Evolutionary conservation across 352 stramenopile genomes (phyloP).

Genomic region (Phytophthora colocasiae): DNA sequence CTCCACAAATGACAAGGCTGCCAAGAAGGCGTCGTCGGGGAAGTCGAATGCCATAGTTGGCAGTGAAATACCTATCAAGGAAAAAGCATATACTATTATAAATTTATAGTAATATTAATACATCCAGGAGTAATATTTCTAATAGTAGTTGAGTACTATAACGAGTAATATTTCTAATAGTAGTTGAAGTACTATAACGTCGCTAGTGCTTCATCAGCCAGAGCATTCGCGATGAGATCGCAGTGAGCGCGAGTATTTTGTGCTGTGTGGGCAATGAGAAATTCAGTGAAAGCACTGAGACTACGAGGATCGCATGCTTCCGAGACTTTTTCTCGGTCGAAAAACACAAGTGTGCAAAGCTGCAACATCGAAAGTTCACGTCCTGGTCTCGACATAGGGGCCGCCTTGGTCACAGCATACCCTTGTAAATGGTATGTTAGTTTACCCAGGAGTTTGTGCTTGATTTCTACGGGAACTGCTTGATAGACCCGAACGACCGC

Average conservation of each 20-base stretch:
- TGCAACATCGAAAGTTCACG: slow-evolving; percentile 18
- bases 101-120: too few relatives aligned
- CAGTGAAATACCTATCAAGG: too few relatives aligned
- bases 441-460: slow-evolving; percentile 19
- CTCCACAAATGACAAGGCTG: slow-evolving; percentile 10
- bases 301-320: background rate
- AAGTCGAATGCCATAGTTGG: background rate
- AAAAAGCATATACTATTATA: too few relatives aligned
- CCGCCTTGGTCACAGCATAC: slow-evolving; percentile 19
- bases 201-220: slow-evolving; percentile 6
- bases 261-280: slow-evolving; percentile 12
- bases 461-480: slow-evolving; percentile 15
- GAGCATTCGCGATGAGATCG: slow-evolving; percentile 20
- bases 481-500: slow-evolving; percentile 16
- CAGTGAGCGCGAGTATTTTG: slow-evolving; percentile 18
- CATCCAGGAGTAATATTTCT: too few relatives aligned
- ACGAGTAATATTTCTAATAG: too few relatives aligned
- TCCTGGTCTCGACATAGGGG: slow-evolving; percentile 1
- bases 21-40: slow-evolving; percentile 4
- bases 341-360: slow-evolving; percentile 16
- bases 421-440: slow-evolving; percentile 19
- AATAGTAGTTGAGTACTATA: too few relatives aligned
- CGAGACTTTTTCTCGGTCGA: slow-evolving; percentile 7
- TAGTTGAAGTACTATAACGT: too few relatives aligned
- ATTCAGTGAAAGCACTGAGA: slow-evolving; percentile 18